These are phyloP conservation scores for Eimeria brunetti DNA, from an alignment of 169 alveolate species.

Conservation along the genomic window DNA sequence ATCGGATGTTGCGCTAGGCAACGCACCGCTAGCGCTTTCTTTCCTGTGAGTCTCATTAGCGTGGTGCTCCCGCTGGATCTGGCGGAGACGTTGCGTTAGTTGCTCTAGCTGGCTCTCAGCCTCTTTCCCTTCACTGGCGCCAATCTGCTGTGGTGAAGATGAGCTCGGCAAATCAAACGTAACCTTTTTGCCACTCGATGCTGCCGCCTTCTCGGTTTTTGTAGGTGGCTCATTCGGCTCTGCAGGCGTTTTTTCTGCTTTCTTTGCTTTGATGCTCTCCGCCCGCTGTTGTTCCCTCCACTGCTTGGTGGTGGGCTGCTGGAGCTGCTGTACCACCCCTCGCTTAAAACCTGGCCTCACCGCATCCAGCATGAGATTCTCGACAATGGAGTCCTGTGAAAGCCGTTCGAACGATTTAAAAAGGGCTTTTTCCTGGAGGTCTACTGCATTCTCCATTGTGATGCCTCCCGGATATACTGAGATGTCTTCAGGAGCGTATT, in stretches of 20 bases:
- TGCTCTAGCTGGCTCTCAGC: neutral
- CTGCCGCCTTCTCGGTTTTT: neutral
- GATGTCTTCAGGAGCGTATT: slow-evolving; percentile 22
- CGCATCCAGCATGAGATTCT: slow-evolving; percentile 65
- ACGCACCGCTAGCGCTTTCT: neutral
- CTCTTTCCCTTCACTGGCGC: neutral
- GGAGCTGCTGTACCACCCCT: slow-evolving; percentile 49
- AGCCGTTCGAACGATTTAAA: neutral
- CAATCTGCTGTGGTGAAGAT: neutral
- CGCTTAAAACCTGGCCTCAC: slow-evolving; percentile 68
- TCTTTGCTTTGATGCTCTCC: neutral
- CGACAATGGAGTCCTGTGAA: slow-evolving; percentile 38
- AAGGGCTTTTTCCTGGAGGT: slow-evolving; percentile 59
- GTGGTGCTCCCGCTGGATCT: neutral
- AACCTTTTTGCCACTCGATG: slow-evolving; percentile 39
- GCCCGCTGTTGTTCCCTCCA: slow-evolving; percentile 34
- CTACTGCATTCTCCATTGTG: slow-evolving; percentile 28
- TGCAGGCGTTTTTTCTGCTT: neutral
- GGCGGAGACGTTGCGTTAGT: neutral
- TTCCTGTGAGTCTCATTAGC: neutral
- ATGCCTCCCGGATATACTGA: slow-evolving; percentile 60
- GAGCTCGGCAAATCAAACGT: slow-evolving; percentile 21
- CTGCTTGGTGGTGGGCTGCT: slow-evolving; percentile 54
- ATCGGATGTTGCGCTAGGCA: neutral
- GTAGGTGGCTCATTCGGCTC: neutral